Percentiles rank a stretch among this genome's conserved stretches.
Evolutionary conservation across 441 rosid genomes (phyloP).

Genomic region (Jatropha multifida): DNA sequence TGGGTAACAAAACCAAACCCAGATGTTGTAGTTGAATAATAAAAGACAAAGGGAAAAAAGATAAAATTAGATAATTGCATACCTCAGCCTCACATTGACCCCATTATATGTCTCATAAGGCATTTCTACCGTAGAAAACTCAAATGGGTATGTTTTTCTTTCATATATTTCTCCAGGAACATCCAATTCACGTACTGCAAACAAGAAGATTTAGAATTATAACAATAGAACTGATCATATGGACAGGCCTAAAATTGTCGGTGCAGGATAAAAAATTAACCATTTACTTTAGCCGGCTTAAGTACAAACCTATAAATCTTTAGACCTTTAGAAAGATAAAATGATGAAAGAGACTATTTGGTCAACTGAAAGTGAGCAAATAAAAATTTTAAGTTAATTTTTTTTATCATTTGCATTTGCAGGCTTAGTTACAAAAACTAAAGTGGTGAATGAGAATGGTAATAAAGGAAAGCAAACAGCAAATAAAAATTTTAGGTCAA

Average conservation of each 20-base stretch:
- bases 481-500: not conserved
- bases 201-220: conserved; percentile 16
- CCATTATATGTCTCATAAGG: conserved; percentile 93
- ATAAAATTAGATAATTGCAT: conserved; percentile 21
- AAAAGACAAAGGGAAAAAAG: no score
- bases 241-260: not conserved
- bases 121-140: conserved; percentile 93
- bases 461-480: no score
- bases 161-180: conserved; percentile 97
- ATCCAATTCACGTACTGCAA: conserved; percentile 92
- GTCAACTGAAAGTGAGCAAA: not conserved
- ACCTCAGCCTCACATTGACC: conserved; percentile 93
- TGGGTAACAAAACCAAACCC: no score
- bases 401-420: no score
- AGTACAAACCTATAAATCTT: not conserved
- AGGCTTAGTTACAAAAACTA: no score
- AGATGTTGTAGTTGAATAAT: no score
- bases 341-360: not conserved
- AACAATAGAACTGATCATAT: not conserved
- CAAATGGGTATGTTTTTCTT: conserved; percentile 86
- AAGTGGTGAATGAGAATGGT: no score
- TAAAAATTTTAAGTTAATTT: not conserved
- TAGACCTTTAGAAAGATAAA: not conserved
- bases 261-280: not conserved
- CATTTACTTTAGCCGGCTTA: conserved; percentile 4